Conservation (phyloP, 2,329 filamentous ascomycete species). For the Fusarium sp. region DNA sequence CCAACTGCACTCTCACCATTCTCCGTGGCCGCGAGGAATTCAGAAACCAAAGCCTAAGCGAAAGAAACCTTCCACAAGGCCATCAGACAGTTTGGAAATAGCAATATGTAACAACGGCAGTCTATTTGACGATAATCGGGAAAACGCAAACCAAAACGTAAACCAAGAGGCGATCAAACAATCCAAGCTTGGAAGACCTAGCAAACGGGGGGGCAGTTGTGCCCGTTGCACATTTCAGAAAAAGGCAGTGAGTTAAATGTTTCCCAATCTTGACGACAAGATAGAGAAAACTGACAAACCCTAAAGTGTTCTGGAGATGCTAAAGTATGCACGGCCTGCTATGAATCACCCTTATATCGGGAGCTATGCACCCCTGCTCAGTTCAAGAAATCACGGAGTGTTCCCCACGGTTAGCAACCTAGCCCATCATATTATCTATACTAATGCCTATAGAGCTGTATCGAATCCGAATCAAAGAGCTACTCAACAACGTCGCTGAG, state of each 20-base stretch:
- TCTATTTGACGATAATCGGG: too few species aligned
- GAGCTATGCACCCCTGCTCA: not conserved
- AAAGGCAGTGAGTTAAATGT: rapidly evolving
- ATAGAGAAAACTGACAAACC: rapidly evolving
- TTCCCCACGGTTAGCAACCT: not conserved
- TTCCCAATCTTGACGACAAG: rapidly evolving
- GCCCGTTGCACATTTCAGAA: not conserved
- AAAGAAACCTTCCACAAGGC: rapidly evolving
- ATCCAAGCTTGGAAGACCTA: not conserved
- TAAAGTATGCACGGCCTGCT: not conserved
- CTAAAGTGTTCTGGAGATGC: not conserved
- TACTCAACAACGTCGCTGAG: not conserved
- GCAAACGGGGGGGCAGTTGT: not conserved
- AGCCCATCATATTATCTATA: rapidly evolving
- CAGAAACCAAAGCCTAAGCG: rapidly evolving
- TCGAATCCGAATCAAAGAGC: not conserved
- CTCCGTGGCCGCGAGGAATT: too few species aligned
- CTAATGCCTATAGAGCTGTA: not conserved
- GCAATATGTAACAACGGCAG: too few species aligned
- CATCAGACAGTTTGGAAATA: too few species aligned
- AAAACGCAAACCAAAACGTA: too few species aligned
- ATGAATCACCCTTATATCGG: not conserved
- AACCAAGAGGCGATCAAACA: not conserved
- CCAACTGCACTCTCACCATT: not conserved
- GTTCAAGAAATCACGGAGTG: not conserved